Base-by-base conservation (phyloP, 73 alveolate species). In the Paramecium sexaurelia region DNA sequence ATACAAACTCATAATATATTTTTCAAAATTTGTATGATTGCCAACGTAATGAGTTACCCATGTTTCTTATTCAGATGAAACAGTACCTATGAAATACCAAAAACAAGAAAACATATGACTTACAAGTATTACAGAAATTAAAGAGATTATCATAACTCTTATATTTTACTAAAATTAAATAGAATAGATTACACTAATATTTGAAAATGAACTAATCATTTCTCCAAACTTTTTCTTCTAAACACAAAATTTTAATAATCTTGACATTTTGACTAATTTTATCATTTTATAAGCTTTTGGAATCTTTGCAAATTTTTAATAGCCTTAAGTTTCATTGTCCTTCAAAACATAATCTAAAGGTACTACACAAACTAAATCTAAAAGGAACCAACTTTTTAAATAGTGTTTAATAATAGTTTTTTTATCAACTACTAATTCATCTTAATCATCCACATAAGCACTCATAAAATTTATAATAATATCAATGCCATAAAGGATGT, bases 401-500 rank as follows among this genome's bases (percentile, higher is more conserved):
- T 95, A 95, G 84, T 93, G 55, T 32, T 55, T 47, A 7, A 88
- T 36, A 22, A 95, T 85, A 43, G 39, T 55, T 24, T 7, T 26
- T 82, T 84, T 87, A 75, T 95, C 92, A 24, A 66, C 95, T 32
- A 93, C 91, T 13, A 95, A 83, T 51, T 91, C 94, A 17, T 85
- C 94, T 84, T 95, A 96, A 73, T 87, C 94, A 91, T 95, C 96
- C 51, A 93, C 92, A 87, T 93, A 93, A 69, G 96, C 95, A 33
- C 96, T 95, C 73, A 90, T 85, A 87, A 95, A 93, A 24, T 92
- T 94, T 39, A 95, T 39, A 2, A 95, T 85, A 36, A 95, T 85
- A 92, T 95, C 98, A 32, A 91, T 29, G 20, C 91, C 71, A 83
- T 85, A 95, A n/a, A 93, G 67, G 20, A 93, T 67, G 66, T 93